A percentile compares a stretch with the other conserved stretches of the same genome.
Evolutionary conservation across 2,329 filamentous ascomycete genomes (phyloP).

Genomic region (Eurotiales sp.): DNA sequence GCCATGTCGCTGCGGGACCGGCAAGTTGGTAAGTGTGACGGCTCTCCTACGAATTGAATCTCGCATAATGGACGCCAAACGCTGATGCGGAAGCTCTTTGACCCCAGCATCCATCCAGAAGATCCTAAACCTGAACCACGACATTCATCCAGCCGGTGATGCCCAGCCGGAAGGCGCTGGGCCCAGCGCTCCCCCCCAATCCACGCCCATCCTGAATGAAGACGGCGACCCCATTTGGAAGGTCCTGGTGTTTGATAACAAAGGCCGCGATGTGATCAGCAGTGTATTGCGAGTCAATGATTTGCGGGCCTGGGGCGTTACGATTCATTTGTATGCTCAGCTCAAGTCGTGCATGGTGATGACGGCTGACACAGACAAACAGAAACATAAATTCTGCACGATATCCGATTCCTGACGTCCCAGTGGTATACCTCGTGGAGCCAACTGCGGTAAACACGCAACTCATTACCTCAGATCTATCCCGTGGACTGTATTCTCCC

Average conservation of each 20-base stretch:
- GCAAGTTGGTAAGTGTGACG: conserved; percentile 59
- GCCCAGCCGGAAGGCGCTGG: conserved; percentile 59
- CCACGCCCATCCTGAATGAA: conserved; percentile 76
- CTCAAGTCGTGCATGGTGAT: too few relatives aligned
- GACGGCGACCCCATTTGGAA: conserved; percentile 97
- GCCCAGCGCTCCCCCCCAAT: conserved; percentile 63
- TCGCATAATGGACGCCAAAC: too few relatives aligned
- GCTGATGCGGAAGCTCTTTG: background rate
- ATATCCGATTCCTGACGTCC: conserved; percentile 92
- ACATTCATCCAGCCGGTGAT: conserved; percentile 50
- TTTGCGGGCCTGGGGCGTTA: conserved; percentile 88
- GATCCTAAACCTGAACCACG: conserved; percentile 90
- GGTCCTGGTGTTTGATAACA: conserved; percentile 89
- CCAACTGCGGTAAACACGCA: conserved; percentile 77
- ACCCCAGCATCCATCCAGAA: conserved; percentile 85
- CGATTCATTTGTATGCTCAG: conserved; percentile 89
- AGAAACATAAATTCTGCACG: conserved; percentile 77
- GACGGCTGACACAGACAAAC: conserved; percentile 22
- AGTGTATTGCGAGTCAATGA: conserved; percentile 93
- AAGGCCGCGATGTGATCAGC: conserved; percentile 92
- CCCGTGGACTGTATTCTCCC: conserved; percentile 83
- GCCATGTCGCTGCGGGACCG: conserved; percentile 63
- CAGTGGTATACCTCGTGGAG: conserved; percentile 93
- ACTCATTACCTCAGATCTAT: conserved; percentile 77
- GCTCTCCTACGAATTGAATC: background rate